Base-by-base conservation (phyloP, 306 rosid genomes). In the Prunus armeniaca region DNA sequence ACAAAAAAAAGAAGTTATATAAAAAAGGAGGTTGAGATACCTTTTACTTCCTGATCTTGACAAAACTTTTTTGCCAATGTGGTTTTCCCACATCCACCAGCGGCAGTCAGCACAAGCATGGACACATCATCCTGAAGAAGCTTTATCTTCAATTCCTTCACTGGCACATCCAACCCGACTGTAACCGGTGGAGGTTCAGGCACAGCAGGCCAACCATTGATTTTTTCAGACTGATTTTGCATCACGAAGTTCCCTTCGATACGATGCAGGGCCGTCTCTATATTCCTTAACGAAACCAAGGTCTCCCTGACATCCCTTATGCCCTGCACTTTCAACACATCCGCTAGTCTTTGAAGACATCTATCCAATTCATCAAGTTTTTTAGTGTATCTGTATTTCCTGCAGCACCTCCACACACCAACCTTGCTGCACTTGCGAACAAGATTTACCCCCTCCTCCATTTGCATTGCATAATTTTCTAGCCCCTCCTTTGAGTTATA, bases 41-140 rank as follows among this genome's bases (percentile, higher is more conserved):
- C 92, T 83, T 66, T 71, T 3, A 87, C 80, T 20, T 89, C 64
- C 10, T 69, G 62, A n/a, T 91, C 93, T 49, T 77, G 81, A 72
- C 89, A 88, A 28, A 91, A 70, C 72, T 1, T 81, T 60, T 71
- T 81, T 8, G 81, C 91, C 65, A 91, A 78, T 0, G 96, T 82
- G 4, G 93, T 82, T 80, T 88, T 91, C 50, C 96, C 93, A 2
- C 83, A 79, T 43, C 93, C 96, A 13, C 69, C 84, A 1, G 83
- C 50, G 20, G 87, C 90, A 7, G 93, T 85, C 12, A 91, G 61
- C 6, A 84, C 86, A 54, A 79, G 64, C 75, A 87, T 67, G 0
- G 87, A 70, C 1, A 32, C 27, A 1, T 28, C 82, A 52, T 65
- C 69, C 18, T 47, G 68, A 1, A 87, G 75, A 71, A 88, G 79